phyloP scores from a whole-genome alignment of 208 protist species.

The Trypanosoma avium region DNA sequence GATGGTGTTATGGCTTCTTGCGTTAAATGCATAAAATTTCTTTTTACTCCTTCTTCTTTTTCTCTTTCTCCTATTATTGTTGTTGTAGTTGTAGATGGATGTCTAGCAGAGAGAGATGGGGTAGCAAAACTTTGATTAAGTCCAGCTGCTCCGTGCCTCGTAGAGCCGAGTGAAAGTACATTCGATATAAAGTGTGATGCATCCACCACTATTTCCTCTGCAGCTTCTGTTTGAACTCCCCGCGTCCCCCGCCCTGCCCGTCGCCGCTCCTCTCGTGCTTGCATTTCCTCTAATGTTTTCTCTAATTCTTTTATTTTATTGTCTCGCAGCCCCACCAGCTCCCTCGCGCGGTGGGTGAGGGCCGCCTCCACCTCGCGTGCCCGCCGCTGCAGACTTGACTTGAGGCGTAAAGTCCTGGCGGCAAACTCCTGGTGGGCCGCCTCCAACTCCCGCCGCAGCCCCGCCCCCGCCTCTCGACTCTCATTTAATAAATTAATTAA shows the following conservation, averaged over 20 bases:
- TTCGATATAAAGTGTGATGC: constrained; percentile 23
- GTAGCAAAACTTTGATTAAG: constrained; percentile 15
- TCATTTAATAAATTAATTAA: constrained; percentile 31
- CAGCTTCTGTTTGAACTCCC: constrained; percentile 8
- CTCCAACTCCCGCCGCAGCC: constrained; percentile 33
- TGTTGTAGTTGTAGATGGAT: neutral
- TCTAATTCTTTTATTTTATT: constrained; percentile 4
- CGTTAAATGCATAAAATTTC: too few relatives aligned
- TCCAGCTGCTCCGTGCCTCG: neutral
- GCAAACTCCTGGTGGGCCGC: constrained; percentile 38
- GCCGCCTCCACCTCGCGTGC: constrained; percentile 24
- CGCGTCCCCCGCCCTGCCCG: neutral
- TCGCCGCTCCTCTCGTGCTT: neutral
- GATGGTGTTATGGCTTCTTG: neutral
- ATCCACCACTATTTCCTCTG: neutral
- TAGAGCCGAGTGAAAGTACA: constrained; percentile 4
- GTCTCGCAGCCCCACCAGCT: constrained; percentile 9
- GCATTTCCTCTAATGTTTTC: neutral
- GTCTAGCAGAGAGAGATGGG: neutral
- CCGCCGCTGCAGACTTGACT: constrained; percentile 29
- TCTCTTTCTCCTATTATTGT: neutral
- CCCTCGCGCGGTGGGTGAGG: constrained; percentile 15
- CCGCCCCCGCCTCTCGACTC: constrained; percentile 27
- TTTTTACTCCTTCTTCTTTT: too few relatives aligned
- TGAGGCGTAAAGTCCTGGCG: constrained; percentile 38